Evolutionary conservation across 495 filamentous ascomycete species (phyloP).

Genomic region (Darksidea phi): DNA sequence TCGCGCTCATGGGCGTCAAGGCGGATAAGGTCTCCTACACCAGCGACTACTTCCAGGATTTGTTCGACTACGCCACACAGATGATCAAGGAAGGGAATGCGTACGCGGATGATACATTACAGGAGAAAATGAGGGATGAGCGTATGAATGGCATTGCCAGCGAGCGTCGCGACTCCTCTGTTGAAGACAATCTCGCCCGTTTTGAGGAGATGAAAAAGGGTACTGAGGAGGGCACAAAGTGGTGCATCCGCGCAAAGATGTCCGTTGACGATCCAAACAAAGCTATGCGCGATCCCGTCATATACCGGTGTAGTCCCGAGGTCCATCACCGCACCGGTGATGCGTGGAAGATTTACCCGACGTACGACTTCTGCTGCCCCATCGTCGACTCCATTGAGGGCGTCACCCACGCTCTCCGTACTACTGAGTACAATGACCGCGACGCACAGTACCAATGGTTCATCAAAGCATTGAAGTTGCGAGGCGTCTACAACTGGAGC

Average conservation of each 20-base stretch:
- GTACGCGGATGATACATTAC: conserved; percentile 86
- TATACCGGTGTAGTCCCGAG: conserved; percentile 84
- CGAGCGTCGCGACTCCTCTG: conserved; percentile 68
- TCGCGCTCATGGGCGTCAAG: conserved; percentile 80
- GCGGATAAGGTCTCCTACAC: conserved; percentile 77
- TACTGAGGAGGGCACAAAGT: conserved; percentile 68
- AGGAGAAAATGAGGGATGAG: conserved; percentile 80
- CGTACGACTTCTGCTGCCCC: conserved; percentile 92
- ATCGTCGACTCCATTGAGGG: conserved; percentile 88
- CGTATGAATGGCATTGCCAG: conserved; percentile 73
- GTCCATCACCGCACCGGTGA: conserved; percentile 85
- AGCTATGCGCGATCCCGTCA: conserved; percentile 86
- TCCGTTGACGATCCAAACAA: conserved; percentile 80
- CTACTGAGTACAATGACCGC: conserved; percentile 95
- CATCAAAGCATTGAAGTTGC: conserved; percentile 77
- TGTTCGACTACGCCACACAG: conserved; percentile 72
- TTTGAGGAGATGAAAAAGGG: conserved; percentile 90
- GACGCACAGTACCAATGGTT: conserved; percentile 99
- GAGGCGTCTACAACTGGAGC: conserved; percentile 93
- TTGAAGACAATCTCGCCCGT: conserved; percentile 74
- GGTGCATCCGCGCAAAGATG: conserved; percentile 89
- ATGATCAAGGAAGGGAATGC: conserved; percentile 83
- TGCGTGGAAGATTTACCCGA: conserved; percentile 94
- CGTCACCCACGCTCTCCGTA: conserved; percentile 90
- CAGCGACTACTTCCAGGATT: conserved; percentile 85